These are phyloP conservation scores for Penicillium waksmanii DNA, from an alignment of 495 filamentous ascomycete genomes.

Conservation along the genomic window DNA sequence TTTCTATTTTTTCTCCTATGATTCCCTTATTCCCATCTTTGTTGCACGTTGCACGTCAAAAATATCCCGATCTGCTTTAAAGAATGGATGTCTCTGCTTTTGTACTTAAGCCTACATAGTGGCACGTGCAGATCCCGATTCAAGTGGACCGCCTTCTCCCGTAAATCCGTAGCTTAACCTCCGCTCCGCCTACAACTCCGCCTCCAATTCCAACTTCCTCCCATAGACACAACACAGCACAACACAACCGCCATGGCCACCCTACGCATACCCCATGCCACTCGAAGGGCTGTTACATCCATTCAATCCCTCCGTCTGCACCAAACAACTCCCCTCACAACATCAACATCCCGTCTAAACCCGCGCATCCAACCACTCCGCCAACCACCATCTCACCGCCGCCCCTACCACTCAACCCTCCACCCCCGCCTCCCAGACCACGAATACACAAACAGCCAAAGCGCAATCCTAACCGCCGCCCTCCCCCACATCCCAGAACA, in stretches of 20 bases:
- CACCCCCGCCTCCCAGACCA: constrained; percentile 53
- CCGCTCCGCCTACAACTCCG: not conserved
- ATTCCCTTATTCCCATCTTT: constrained; percentile 32
- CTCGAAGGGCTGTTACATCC: not conserved
- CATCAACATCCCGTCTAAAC: not conserved
- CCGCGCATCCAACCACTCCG: constrained; percentile 8
- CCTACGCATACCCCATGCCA: not conserved
- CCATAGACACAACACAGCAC: not conserved
- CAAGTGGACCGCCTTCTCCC: not conserved
- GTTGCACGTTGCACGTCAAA: constrained; percentile 5
- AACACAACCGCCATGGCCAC: not conserved
- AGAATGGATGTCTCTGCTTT: constrained; percentile 20
- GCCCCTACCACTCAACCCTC: constrained; percentile 74
- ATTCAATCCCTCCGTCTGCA: not conserved
- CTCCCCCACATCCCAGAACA: constrained; percentile 76
- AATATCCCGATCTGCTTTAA: constrained; percentile 17
- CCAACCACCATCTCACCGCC: constrained; percentile 4
- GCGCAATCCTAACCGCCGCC: constrained; percentile 77
- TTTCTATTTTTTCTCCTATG: constrained; percentile 23
- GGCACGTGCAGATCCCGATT: constrained; percentile 17
- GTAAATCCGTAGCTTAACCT: constrained; percentile 6
- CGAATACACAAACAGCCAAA: constrained; percentile 71
- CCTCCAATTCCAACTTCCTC: not conserved
- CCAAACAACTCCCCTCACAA: constrained; percentile 7
- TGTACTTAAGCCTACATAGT: not conserved